These are phyloP conservation scores for Spirogloea muscicola DNA, from an alignment of 139 green algal genomes.

Conservation along the genomic window DNA sequence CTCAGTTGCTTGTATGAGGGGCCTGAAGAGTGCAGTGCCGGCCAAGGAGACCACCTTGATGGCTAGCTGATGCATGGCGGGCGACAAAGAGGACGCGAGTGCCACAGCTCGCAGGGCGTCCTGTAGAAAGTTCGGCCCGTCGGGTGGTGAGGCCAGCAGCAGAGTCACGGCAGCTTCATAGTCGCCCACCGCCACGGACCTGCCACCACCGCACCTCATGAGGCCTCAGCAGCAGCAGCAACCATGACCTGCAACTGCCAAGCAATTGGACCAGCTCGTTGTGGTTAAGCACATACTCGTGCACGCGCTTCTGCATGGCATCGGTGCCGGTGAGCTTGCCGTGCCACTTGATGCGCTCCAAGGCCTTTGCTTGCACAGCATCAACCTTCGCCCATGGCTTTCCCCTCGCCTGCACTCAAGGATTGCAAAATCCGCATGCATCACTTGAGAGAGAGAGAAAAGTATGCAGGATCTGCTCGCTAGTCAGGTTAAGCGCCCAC, in stretches of 20 bases:
- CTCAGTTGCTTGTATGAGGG: too few relatives aligned
- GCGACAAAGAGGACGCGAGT: conserved; percentile 34
- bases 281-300: conserved; percentile 43
- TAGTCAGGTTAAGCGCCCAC: too few relatives aligned
- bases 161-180: conserved; percentile 47
- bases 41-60: too few relatives aligned
- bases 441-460: too few relatives aligned
- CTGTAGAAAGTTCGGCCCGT: conserved; percentile 19
- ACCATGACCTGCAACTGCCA: too few relatives aligned
- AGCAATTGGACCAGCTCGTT: too few relatives aligned
- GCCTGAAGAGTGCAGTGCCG: too few relatives aligned
- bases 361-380: too few relatives aligned
- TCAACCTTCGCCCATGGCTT: too few relatives aligned
- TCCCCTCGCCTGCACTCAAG: too few relatives aligned
- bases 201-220: neutral
- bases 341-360: conserved; percentile 39
- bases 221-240: neutral
- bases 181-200: conserved; percentile 31
- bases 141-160: conserved; percentile 29
- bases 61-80: conserved; percentile 46
- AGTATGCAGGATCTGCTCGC: too few relatives aligned
- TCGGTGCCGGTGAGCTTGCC: conserved; percentile 15
- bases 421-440: too few relatives aligned
- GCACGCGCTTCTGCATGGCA: conserved; percentile 26
- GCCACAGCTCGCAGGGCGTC: conserved; percentile 42